Base-by-base conservation (phyloP, 1,139 yeast species). In the Pneumocystis sp. region DNA sequence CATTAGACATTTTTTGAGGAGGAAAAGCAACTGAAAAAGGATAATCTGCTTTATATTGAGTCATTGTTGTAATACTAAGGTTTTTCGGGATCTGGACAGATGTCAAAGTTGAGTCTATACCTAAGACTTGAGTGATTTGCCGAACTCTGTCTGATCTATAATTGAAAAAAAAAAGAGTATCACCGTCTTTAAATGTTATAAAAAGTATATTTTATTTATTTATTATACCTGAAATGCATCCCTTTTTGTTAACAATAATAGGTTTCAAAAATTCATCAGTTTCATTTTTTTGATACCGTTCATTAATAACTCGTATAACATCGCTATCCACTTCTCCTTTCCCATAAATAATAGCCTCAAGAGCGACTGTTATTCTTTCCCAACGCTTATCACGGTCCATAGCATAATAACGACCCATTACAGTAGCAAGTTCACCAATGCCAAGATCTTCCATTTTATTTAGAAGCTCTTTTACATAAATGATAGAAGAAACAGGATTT, bases 351-450 rank as follows among this genome's bases (percentile, higher is more conserved):
- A 68, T 61, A 19, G 66, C 68, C 65, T 68, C 67, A 66, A 68
- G 35, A 17, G 70, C 70, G 15, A 61, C 60, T 63, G 67, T 68
- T 44, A 68, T 70, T 12, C 70, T 70, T 15, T 68, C 70, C 70
- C 70, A 68, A 44, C 70, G 66, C 61, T 68, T 68, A 61, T 68
- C 70, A n/a, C 70, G 70, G 64, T 68, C 70, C 70, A 68, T 68
- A 44, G 70, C 70, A 57, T 68, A 68, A 65, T 68, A 68, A 12
- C 70, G 65, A 40, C 70, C 70, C 25, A 68, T 69, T 37, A 68
- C 67, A 8, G 70, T 68, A 35, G 70, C 70, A 19, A 68, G 66
- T 65, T 68, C 65, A 15, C 69, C 70, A 44, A 67, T 60, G 15
- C 70, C 70, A 45, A 67, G 50, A 65, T 68, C 70, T 63, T 68